Evolutionary conservation across 2,329 filamentous ascomycete genomes (phyloP).

Genomic region (Xylaria sp.): DNA sequence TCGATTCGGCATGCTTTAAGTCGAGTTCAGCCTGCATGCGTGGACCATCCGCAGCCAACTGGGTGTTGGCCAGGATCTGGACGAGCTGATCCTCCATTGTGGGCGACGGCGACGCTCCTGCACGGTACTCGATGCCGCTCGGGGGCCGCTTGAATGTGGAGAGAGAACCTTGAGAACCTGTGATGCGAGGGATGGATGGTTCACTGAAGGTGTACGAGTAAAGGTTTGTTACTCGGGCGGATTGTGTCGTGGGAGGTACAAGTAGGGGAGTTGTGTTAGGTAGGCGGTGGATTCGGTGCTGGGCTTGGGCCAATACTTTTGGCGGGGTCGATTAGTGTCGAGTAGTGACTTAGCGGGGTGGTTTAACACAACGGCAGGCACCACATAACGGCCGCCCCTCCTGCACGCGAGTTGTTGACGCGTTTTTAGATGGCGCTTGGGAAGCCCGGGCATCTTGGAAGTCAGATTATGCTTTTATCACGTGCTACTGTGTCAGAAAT

Average conservation of each 20-base stretch:
- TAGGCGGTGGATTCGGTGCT: background rate
- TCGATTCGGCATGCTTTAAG: slow-evolving; percentile 64
- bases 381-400: background rate
- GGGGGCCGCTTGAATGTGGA: background rate
- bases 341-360: background rate
- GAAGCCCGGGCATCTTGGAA: too few relatives aligned
- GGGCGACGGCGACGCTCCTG: slow-evolving; percentile 12
- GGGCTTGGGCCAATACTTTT: background rate
- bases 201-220: background rate
- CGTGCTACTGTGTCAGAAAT: too few relatives aligned
- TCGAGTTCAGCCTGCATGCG: slow-evolving; percentile 84
- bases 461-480: too few relatives aligned
- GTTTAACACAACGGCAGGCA: background rate
- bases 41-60: slow-evolving; percentile 67
- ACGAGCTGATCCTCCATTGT: slow-evolving; percentile 89
- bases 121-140: background rate
- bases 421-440: background rate
- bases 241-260: background rate
- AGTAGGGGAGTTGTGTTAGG: background rate
- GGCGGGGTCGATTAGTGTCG: background rate
- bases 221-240: too few relatives aligned
- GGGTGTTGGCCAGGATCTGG: slow-evolving; percentile 79
- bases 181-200: background rate
- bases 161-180: background rate
- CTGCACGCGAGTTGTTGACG: background rate